Percentiles rank a stretch among this genome's conserved stretches.
These are phyloP conservation scores for Kluyveromyces sp. DNA, from an alignment of 1,139 yeast species.

Conservation along the genomic window DNA sequence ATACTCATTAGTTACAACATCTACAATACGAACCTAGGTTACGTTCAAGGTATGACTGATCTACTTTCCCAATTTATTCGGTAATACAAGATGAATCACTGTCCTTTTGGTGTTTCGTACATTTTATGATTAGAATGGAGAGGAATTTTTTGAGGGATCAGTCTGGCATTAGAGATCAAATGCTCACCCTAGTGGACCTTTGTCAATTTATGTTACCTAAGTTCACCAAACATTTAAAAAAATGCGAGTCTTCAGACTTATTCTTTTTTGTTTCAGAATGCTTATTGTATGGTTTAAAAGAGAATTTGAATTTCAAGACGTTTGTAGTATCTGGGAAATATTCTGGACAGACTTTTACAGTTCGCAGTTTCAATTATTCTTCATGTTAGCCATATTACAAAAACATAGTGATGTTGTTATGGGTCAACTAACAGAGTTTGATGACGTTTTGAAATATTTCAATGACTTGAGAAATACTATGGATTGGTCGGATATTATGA, in stretches of 20 bases:
- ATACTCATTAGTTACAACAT: constrained; percentile 82
- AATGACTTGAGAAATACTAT: constrained; percentile 78
- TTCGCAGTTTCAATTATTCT: constrained; percentile 78
- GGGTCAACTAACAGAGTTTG: constrained; percentile 67
- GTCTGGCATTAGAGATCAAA: constrained; percentile 85
- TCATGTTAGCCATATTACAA: constrained; percentile 81
- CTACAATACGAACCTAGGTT: constrained; percentile 75
- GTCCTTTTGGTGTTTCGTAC: constrained; percentile 82
- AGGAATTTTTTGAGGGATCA: constrained; percentile 87
- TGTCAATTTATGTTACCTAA: constrained; percentile 86
- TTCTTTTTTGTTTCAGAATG: constrained; percentile 95
- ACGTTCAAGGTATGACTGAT: constrained; percentile 98
- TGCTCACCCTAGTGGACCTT: constrained; percentile 72
- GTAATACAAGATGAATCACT: constrained; percentile 69
- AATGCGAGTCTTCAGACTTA: constrained; percentile 81
- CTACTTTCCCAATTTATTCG: constrained; percentile 80
- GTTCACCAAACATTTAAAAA: constrained; percentile 70
- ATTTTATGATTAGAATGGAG: constrained; percentile 93
- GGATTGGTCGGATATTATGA: constrained; percentile 64
- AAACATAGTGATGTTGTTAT: constrained; percentile 76
- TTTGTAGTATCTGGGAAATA: constrained; percentile 79
- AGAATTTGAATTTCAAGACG: constrained; percentile 77
- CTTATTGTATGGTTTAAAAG: constrained; percentile 91
- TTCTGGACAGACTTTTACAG: constrained; percentile 83
- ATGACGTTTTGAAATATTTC: constrained; percentile 86